Base-by-base conservation (phyloP, 2,329 filamentous ascomycete species). In the Seiridium cupressi region DNA sequence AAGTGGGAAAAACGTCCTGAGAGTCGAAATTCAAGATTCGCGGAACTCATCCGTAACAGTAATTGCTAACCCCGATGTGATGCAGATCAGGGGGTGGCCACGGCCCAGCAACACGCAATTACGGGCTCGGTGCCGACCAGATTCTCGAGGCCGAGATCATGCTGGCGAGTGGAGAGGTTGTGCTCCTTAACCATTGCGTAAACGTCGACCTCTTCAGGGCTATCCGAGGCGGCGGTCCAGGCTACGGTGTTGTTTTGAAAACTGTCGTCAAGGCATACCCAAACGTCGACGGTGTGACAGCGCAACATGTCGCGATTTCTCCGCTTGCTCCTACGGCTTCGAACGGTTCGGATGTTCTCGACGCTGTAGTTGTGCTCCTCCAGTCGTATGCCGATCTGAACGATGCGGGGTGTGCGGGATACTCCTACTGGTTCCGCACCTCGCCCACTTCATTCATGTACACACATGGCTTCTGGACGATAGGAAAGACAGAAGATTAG, bases 71-170 rank as follows among this genome's bases (percentile, higher is more conserved):
- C 18, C 18, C 18, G 18, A 26, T 26, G 18, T 26, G 18, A 26
- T 26, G 18, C 18, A 26, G 18, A 26, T 9, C 78, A 81, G 53
- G 18, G 18, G 18, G 18, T 26, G 18, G 18, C 18, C 18, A 26
- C 18, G 72, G 72, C 2, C 73, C 75, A 1, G 69, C 73, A 7
- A 71, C 73, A 9, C 70, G 68, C 46, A 68, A 74, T 36, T 79
- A 77, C 59, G 79, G 78, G 3, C 69, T 81, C 10, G 77, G 71
- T 1, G 74, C 76, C 0, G 79, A 81, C 62, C 75, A 81, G 63
- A 70, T 77, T 1, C 73, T 81, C 42, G 76, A 79, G 60, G 71
- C 72, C 5, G 66, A 77, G 38, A 74, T 80, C 3, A 72, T 81
- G 44, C 69, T 75, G 0, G 73, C 77, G 0, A 63, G 72, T 35